Evolutionary conservation across 83 land plant genomes (phyloP).

Genomic region (Larix sibirica): DNA sequence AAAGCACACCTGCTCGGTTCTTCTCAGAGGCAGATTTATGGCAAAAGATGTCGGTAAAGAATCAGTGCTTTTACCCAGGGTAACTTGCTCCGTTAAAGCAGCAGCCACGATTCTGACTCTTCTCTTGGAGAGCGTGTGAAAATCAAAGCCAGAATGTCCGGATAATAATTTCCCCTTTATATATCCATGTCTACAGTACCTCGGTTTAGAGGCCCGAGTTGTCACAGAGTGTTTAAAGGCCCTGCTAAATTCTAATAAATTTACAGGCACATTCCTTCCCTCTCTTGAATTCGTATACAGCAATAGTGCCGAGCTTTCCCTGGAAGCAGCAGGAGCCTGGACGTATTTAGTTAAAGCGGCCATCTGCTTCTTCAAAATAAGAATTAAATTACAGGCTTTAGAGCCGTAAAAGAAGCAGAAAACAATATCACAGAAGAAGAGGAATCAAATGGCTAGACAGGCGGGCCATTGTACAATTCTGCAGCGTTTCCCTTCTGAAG

Average conservation of each 20-base stretch:
- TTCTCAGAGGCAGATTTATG: neutral
- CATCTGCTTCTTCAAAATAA: neutral
- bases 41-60: neutral
- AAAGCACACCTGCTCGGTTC: neutral
- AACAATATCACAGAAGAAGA: too few species aligned
- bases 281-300: neutral
- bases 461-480: too few species aligned
- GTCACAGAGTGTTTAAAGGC: neutral
- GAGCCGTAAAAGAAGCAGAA: too few species aligned
- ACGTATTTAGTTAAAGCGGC: neutral
- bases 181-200: too few species aligned
- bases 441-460: too few species aligned
- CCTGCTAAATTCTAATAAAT: neutral
- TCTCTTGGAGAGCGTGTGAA: neutral
- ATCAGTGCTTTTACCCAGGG: neutral
- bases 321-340: neutral
- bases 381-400: neutral
- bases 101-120: neutral
- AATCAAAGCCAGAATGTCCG: neutral
- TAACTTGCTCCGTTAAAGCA: constrained; percentile 10
- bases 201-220: neutral
- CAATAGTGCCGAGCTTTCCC: neutral
- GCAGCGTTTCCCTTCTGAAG: too few species aligned
- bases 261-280: neutral
- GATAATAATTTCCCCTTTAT: neutral